phyloP scores from a whole-genome alignment of 2,329 filamentous ascomycete genomes.

The Beauveria sp. region DNA sequence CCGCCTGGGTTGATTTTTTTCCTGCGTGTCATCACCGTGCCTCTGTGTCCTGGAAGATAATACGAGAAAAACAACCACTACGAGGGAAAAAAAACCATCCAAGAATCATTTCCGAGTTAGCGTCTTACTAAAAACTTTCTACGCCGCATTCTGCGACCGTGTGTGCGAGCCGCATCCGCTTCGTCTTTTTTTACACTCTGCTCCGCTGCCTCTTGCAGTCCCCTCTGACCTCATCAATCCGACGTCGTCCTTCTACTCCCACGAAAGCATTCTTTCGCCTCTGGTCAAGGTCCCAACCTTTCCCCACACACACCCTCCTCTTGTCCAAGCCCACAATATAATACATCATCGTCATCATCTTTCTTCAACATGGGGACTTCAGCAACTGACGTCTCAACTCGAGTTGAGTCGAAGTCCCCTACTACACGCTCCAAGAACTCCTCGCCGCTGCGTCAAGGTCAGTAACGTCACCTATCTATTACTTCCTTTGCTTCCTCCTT shows the following conservation, averaged over 20 bases:
- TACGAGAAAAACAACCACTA: not conserved
- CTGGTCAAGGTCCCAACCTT: slow-evolving; percentile 16
- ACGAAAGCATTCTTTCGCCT: slow-evolving; percentile 5
- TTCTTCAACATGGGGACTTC: slow-evolving; percentile 35
- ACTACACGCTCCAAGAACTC: slow-evolving; percentile 36
- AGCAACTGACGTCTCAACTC: slow-evolving; percentile 30
- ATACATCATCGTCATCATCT: slow-evolving; percentile 37
- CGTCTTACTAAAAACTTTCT: not conserved
- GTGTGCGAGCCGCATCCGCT: not conserved
- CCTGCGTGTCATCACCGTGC: not conserved
- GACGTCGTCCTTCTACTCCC: slow-evolving; percentile 18
- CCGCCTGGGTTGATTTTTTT: not conserved
- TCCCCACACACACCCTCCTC: slow-evolving; percentile 23
- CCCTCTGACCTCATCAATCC: slow-evolving; percentile 35
- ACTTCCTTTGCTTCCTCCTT: slow-evolving; percentile 5
- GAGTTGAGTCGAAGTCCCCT: slow-evolving; percentile 42
- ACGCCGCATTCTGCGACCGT: slow-evolving; percentile 1
- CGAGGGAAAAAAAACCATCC: not conserved
- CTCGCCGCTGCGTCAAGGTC: slow-evolving; percentile 37
- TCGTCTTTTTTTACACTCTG: not conserved
- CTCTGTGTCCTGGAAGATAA: not conserved
- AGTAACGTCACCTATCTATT: slow-evolving; percentile 17
- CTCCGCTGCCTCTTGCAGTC: not conserved
- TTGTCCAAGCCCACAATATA: slow-evolving; percentile 24
- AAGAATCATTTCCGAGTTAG: not conserved